A percentile compares a stretch with the other conserved stretches of the same genome.
phyloP scores from a whole-genome alignment of 495 filamentous ascomycete genomes.

The Pyrenula aspistea region DNA sequence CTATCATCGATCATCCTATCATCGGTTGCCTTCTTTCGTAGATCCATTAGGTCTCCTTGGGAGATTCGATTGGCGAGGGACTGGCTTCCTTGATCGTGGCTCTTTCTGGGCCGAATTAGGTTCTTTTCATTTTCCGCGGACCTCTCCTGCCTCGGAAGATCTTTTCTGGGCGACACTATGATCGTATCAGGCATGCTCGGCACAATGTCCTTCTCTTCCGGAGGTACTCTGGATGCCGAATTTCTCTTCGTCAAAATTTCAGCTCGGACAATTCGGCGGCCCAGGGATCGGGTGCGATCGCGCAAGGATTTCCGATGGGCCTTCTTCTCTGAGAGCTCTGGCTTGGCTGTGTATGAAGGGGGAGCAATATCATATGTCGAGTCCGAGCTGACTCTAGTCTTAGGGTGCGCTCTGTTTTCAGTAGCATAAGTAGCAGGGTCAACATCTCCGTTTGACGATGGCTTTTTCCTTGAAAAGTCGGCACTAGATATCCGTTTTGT shows the following conservation, averaged over 20 bases:
- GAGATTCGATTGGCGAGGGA: not conserved
- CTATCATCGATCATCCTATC: not conserved
- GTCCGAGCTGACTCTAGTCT: not conserved
- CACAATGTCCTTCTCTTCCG: not conserved
- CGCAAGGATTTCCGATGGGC: not conserved
- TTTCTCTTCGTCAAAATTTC: not conserved
- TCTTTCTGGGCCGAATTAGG: not conserved
- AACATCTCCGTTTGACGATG: not conserved
- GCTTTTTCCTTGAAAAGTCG: not conserved
- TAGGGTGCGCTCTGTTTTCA: not conserved
- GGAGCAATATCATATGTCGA: not conserved
- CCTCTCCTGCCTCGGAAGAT: not conserved
- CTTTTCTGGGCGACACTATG: not conserved
- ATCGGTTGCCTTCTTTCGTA: not conserved
- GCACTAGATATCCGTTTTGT: not conserved
- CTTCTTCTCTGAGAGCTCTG: not conserved
- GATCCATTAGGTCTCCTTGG: not conserved
- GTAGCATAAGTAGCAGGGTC: not conserved
- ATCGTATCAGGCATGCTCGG: not conserved
- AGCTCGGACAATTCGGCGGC: not conserved
- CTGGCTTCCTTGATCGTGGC: not conserved
- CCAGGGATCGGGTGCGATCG: not conserved
- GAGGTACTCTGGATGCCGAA: not conserved
- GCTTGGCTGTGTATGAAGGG: not conserved
- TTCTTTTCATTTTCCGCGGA: not conserved